Conservation (phyloP, 768 basidiomycete species). For the Serpula lacrymans region DNA sequence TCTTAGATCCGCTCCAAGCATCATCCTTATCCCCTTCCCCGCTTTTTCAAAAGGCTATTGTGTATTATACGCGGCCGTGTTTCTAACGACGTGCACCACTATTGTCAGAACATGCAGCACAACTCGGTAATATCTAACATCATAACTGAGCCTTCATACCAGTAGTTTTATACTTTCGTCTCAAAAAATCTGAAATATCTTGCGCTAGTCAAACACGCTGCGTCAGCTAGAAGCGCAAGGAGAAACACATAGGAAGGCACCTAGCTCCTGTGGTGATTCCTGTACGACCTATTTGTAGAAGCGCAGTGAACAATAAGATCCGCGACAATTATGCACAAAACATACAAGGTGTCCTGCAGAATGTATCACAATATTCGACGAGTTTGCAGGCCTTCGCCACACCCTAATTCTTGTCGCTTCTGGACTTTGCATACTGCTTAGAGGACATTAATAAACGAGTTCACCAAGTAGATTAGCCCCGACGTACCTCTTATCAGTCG, state of each 20-base stretch:
- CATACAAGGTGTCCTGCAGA: conserved; percentile 27
- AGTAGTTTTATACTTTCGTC: conserved; percentile 9
- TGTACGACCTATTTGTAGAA: conserved; percentile 22
- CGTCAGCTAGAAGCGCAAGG: not conserved
- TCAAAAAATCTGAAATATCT: conserved; percentile 23
- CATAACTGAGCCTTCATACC: conserved; percentile 6
- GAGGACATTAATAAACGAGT: not conserved
- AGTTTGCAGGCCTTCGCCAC: conserved; percentile 27
- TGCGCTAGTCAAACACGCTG: conserved; percentile 12
- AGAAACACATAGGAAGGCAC: conserved; percentile 11
- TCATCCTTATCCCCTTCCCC: too few relatives aligned
- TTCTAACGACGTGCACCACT: not conserved
- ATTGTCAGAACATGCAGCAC: not conserved
- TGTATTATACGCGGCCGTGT: not conserved
- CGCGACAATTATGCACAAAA: conserved; percentile 1
- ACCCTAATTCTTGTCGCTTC: conserved; percentile 16
- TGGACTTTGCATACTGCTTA: conserved; percentile 13
- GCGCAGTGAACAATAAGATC: not conserved
- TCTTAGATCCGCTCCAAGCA: too few relatives aligned
- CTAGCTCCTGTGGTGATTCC: conserved; percentile 26
- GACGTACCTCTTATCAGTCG: conserved; percentile 11
- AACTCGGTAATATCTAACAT: not conserved
- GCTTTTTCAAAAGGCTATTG: not conserved
- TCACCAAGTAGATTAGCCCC: too few relatives aligned
- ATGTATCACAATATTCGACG: conserved; percentile 25